Evolutionary conservation across 805 yeast genomes (phyloP), one percentile per base, ranked within the genome.

Genomic region (Candida manassasensis): DNA sequence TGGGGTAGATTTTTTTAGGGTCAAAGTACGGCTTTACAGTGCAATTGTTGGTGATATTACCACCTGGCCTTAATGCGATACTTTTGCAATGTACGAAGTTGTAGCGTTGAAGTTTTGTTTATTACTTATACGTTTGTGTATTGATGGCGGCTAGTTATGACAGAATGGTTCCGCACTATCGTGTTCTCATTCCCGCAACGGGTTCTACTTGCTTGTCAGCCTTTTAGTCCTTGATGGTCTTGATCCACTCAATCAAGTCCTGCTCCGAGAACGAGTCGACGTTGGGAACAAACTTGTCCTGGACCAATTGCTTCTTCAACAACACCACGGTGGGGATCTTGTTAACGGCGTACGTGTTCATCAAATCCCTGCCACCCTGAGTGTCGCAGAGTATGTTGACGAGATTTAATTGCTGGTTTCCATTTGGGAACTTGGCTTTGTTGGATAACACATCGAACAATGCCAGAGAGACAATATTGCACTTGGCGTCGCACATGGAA

Each of bases 341-440:
- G 16, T 34, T 16, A 14, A 79, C 73, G 14, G 59, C 65, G 51
- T 81, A 86, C 30, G 79, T 69, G 29, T 70, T 55, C 55, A 76
- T 55, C 37, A 84, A 58, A 8, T 75, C 84, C 32, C 71, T 67
- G 15, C 81, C 79, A 2, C 73, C 87, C 8, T 71, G 72, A 41
- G 76, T 75, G 50, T 84, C 93, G 21, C 79, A 67, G 48, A 84
- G 84, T 12, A 84, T 71, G 50, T 82, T 88, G 6, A 81, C 93
- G 62, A 78, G 63, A 47, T 77, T 75, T 21, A 84, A 67, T 4
- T 59, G 53, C 25, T 31, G 37, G 28, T 59, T 59, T 7, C 42
- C 38, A 29, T 69, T 72, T 3, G 63, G 61, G 41, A 52, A 56
- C 21, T 43, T 48, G 11, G 35, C 37, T 34, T 46, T 45, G 34